These are phyloP conservation scores for Leccinellum luteum DNA, from an alignment of 768 basidiomycete species.

Conservation along the genomic window DNA sequence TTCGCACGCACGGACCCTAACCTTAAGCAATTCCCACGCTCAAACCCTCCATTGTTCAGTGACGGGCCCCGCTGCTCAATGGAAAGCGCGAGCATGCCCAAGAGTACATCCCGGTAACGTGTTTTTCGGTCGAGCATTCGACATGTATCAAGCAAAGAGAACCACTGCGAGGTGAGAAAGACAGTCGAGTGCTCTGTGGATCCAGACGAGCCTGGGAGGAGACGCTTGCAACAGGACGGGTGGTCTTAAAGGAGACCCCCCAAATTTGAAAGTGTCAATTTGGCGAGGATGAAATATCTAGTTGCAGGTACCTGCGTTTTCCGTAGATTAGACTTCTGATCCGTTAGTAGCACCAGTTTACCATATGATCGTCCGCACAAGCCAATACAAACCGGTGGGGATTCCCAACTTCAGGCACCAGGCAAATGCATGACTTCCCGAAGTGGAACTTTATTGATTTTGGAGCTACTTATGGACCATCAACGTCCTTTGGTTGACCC, in stretches of 20 bases:
- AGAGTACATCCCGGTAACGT: neutral
- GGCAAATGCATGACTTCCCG: neutral
- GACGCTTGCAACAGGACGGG: slow-evolving; percentile 11
- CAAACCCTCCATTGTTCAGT: slow-evolving; percentile 21
- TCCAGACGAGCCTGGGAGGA: neutral
- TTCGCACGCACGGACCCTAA: slow-evolving; percentile 49
- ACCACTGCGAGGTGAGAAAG: neutral
- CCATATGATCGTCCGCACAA: neutral
- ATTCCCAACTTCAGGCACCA: neutral
- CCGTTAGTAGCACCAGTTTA: neutral
- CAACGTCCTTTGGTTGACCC: neutral
- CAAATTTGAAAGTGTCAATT: slow-evolving; percentile 6
- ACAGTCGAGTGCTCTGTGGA: neutral
- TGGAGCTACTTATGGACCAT: too few relatives aligned
- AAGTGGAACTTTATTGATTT: neutral
- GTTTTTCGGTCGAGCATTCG: neutral
- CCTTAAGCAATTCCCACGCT: slow-evolving; percentile 35
- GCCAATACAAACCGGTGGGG: too few relatives aligned
- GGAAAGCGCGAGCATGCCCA: neutral
- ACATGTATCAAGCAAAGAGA: neutral
- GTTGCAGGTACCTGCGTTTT: slow-evolving; percentile 2
- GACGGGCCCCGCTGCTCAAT: slow-evolving; percentile 3
- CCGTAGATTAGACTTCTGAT: neutral
- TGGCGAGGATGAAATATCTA: slow-evolving; percentile 11
- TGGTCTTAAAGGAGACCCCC: slow-evolving; percentile 31